These are phyloP conservation scores for Saturnispora dispora DNA, from an alignment of 805 yeast genomes.

Conservation along the genomic window DNA sequence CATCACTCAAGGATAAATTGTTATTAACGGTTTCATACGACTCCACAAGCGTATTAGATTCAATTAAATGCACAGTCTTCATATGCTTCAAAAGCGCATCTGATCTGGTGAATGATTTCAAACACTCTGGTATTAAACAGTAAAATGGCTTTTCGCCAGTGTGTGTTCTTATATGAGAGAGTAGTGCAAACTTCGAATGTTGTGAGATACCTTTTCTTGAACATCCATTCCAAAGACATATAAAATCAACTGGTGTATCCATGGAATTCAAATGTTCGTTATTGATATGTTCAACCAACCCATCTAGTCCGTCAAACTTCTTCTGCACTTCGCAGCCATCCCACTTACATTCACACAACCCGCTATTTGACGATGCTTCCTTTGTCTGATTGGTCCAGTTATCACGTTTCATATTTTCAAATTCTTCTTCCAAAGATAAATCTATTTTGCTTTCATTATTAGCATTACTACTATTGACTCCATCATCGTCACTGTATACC, in stretches of 20 bases:
- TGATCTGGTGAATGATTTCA: constrained; percentile 45
- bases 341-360: constrained; percentile 30
- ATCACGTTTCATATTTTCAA: constrained; percentile 16
- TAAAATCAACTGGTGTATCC: constrained; percentile 26
- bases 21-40: constrained; percentile 14
- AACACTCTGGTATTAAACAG: constrained; percentile 62
- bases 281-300: constrained; percentile 33
- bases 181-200: constrained; percentile 47
- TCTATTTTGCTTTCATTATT: constrained; percentile 10
- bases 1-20: neutral
- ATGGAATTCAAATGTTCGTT: constrained; percentile 28
- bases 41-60: constrained; percentile 18
- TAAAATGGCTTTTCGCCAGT: constrained; percentile 58
- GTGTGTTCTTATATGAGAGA: constrained; percentile 57
- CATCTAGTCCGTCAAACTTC: constrained; percentile 26
- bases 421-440: constrained; percentile 18
- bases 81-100: constrained; percentile 61
- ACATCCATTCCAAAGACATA: constrained; percentile 59
- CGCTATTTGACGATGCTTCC: neutral
- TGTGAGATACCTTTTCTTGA: constrained; percentile 41
- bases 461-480: neutral
- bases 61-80: constrained; percentile 49
- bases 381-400: neutral
- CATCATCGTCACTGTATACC: neutral
- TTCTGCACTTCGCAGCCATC: constrained; percentile 23